These are phyloP conservation scores for Cryptosporidium viatorum DNA, from an alignment of 169 alveolate genomes.

Conservation along the genomic window DNA sequence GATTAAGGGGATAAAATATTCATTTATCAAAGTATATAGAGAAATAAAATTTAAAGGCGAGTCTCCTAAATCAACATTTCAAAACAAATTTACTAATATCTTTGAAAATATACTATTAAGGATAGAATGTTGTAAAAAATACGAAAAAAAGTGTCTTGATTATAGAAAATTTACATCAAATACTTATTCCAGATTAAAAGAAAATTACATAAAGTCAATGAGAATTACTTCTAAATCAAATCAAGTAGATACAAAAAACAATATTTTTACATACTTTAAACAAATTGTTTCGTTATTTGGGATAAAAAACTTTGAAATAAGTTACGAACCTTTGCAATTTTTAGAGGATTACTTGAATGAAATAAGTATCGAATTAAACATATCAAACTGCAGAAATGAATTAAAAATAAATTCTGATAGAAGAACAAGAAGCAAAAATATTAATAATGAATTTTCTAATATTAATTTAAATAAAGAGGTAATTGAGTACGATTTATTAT, in stretches of 20 bases:
- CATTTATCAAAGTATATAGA: not conserved
- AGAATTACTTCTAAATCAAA: not conserved
- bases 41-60: not conserved
- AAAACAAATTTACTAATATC: not conserved
- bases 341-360: not conserved
- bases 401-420: not conserved
- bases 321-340: not conserved
- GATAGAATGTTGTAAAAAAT: not conserved
- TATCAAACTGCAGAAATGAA: not conserved
- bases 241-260: not conserved
- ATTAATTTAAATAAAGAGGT: not conserved
- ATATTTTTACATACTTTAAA: not conserved
- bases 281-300: not conserved
- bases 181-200: not conserved
- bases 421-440: slow-evolving; percentile 34
- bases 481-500: not conserved
- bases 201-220: not conserved
- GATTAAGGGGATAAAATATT: not conserved
- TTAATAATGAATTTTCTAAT: slow-evolving; percentile 3
- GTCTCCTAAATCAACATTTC: not conserved
- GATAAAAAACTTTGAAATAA: not conserved
- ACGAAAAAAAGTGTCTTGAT: not conserved
- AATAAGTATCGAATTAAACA: not conserved
- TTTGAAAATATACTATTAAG: not conserved
- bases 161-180: not conserved